Conservation (phyloP, 2,329 filamentous ascomycete genomes). For the Endothia cerciana region DNA sequence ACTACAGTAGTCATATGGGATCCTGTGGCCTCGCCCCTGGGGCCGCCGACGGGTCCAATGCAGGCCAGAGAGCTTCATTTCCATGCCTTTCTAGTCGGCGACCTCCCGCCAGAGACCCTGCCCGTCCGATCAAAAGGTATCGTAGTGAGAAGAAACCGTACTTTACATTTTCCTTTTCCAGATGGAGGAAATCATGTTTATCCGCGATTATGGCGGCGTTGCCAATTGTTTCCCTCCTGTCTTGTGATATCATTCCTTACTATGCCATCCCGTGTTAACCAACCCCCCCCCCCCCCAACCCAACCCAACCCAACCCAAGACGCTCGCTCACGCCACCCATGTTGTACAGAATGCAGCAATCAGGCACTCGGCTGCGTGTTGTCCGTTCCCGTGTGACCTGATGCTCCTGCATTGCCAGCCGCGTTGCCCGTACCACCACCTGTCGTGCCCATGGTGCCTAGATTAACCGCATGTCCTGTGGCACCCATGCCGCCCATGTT, state of each 20-base stretch:
- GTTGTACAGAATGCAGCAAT: background rate
- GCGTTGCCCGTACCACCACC: conserved; percentile 5
- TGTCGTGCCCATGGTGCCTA: conserved; percentile 11
- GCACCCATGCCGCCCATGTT: conserved; percentile 17
- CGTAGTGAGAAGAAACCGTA: conserved; percentile 8
- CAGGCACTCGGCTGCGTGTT: background rate
- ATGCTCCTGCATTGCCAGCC: conserved; percentile 6
- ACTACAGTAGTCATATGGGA: background rate
- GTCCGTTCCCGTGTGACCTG: conserved; percentile 8
- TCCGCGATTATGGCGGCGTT: background rate
- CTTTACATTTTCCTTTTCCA: conserved; percentile 19
- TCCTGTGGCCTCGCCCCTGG: background rate
- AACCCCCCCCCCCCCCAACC: background rate
- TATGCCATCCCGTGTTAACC: background rate
- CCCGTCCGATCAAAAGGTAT: conserved; percentile 6
- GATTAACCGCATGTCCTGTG: conserved; percentile 7
- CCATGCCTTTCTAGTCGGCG: conserved; percentile 14
- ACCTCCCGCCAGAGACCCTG: background rate
- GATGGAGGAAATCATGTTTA: background rate
- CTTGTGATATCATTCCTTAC: background rate
- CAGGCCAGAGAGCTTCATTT: conserved; percentile 8
- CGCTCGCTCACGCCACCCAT: background rate
- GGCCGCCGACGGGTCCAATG: conserved; percentile 7
- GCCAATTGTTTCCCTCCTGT: background rate
- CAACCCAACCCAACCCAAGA: too few species aligned